Percentiles rank a stretch among this genome's conserved stretches.
Conservation (phyloP, 2,329 filamentous ascomycete species). For the Cylindrodendrum hubeiense region DNA sequence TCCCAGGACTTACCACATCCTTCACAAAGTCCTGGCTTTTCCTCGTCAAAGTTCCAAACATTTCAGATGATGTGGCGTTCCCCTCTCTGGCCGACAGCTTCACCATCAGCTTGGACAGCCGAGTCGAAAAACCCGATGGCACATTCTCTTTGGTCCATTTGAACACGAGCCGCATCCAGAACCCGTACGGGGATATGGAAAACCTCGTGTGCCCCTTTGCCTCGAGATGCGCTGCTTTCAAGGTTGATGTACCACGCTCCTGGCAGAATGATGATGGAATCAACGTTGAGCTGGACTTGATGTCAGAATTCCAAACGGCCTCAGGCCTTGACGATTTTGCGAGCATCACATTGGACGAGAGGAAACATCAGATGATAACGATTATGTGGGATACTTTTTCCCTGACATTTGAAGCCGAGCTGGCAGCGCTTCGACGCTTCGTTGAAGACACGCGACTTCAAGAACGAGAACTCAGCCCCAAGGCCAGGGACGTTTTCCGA, state of each 20-base stretch:
- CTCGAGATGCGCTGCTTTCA: constrained; percentile 47
- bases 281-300: constrained; percentile 59
- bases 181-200: constrained; percentile 46
- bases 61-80: constrained; percentile 37
- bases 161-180: constrained; percentile 41
- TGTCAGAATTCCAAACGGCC: constrained; percentile 75
- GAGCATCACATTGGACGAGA: constrained; percentile 29
- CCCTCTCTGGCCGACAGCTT: constrained; percentile 46
- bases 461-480: constrained; percentile 31
- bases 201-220: constrained; percentile 16
- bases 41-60: constrained; percentile 42
- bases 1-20: constrained; percentile 44
- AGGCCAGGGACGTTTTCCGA: constrained; percentile 45
- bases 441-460: constrained; percentile 34
- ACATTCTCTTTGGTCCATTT: constrained; percentile 44
- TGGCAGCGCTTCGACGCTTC: constrained; percentile 46
- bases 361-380: constrained; percentile 35
- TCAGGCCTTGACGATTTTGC: constrained; percentile 46
- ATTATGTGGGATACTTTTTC: constrained; percentile 46
- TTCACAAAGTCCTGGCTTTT: constrained; percentile 50
- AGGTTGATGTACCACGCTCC: constrained; percentile 49
- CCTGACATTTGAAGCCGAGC: constrained; percentile 49
- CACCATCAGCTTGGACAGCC: constrained; percentile 41
- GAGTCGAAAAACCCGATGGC: constrained; percentile 34
- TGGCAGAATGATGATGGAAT: constrained; percentile 41